A percentile compares a stretch with the other conserved stretches of the same genome.
These are phyloP conservation scores for Lagerstroemia speciosa DNA, from an alignment of 345 rosid genomes.

Conservation along the genomic window DNA sequence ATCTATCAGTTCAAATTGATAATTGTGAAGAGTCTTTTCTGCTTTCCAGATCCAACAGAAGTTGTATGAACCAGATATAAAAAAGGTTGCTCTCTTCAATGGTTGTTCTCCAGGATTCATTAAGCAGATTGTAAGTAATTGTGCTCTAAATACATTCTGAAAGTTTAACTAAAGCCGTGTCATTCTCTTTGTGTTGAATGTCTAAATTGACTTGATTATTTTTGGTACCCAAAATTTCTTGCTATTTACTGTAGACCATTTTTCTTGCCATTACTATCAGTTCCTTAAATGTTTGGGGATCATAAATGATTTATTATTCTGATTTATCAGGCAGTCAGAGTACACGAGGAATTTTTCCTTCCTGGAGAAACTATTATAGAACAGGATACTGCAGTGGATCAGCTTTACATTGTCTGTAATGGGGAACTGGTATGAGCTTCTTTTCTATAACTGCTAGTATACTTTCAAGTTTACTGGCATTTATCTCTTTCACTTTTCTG, in stretches of 20 bases:
- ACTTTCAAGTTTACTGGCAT: not conserved
- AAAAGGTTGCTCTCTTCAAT: slow-evolving; percentile 54
- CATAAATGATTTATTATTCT: not conserved
- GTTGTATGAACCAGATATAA: slow-evolving; percentile 62
- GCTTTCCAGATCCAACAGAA: slow-evolving; percentile 59
- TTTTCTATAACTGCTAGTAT: not conserved
- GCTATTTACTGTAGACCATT: not conserved
- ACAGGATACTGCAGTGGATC: slow-evolving; percentile 61
- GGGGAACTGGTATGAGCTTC: slow-evolving; percentile 54
- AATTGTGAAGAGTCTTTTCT: not conserved
- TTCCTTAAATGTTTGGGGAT: not conserved
- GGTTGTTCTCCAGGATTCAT: slow-evolving; percentile 71
- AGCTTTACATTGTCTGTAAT: slow-evolving; percentile 65
- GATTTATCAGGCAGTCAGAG: slow-evolving; percentile 46
- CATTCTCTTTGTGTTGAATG: not conserved
- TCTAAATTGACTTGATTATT: not conserved
- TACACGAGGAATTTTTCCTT: slow-evolving; percentile 67
- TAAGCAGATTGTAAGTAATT: slow-evolving; percentile 63
- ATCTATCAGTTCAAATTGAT: not conserved
- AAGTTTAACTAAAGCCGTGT: not conserved
- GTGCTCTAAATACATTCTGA: not conserved
- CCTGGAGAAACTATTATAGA: slow-evolving; percentile 78
- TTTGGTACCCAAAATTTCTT: not conserved
- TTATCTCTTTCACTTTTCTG: not conserved
- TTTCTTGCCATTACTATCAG: not conserved